Conservation (phyloP, 805 yeast species). For the Schwanniomyces pseudopolymorphus region DNA sequence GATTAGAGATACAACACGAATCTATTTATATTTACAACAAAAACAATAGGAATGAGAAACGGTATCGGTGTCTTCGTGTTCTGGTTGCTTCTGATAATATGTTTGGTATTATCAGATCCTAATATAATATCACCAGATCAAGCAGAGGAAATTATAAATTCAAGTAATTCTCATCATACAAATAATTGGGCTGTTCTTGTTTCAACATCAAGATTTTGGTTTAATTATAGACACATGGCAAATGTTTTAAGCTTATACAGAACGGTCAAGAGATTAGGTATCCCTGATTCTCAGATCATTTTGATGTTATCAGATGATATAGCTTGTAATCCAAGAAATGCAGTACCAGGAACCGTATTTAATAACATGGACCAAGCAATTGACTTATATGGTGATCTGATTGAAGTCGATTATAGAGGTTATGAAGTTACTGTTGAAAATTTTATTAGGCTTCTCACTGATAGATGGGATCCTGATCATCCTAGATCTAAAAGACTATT, state of each 20-base stretch:
- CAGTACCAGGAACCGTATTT: constrained; percentile 94
- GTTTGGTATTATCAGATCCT: constrained; percentile 5
- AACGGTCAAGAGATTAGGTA: constrained; percentile 92
- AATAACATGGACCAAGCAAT: constrained; percentile 89
- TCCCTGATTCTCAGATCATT: constrained; percentile 96
- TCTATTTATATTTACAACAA: neutral
- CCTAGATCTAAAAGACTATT: constrained; percentile 88
- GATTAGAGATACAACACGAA: neutral
- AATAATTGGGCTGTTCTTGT: constrained; percentile 86
- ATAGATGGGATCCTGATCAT: constrained; percentile 92
- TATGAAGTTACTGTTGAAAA: constrained; percentile 98
- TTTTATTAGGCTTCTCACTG: constrained; percentile 87
- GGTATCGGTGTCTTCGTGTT: neutral
- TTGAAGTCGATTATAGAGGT: constrained; percentile 96
- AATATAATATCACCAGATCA: constrained; percentile 14
- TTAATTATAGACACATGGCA: constrained; percentile 97
- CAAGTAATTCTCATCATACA: constrained; percentile 49
- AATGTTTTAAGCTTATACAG: constrained; percentile 92
- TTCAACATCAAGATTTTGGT: constrained; percentile 97
- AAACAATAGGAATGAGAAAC: neutral
- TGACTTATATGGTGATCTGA: constrained; percentile 90
- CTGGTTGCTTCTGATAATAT: neutral
- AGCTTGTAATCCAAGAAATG: constrained; percentile 94
- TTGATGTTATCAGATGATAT: constrained; percentile 95
- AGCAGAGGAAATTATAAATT: constrained; percentile 20